These are phyloP conservation scores for Diplodia intermedia DNA, from an alignment of 2,329 filamentous ascomycete genomes.

Conservation along the genomic window DNA sequence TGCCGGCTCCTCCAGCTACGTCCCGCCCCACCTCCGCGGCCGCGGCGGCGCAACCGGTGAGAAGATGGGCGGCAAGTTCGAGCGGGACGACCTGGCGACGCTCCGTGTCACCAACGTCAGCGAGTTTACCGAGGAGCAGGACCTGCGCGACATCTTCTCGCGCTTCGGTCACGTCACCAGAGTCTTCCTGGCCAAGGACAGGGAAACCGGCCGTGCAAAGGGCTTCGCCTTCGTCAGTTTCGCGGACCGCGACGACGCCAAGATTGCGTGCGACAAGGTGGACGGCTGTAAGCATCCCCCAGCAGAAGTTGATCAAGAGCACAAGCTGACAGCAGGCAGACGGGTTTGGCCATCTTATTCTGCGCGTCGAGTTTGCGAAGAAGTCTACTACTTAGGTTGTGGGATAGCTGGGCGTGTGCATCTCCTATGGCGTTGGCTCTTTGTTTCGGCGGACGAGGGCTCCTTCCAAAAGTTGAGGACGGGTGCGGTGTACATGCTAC, in stretches of 20 bases:
- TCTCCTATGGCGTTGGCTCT: constrained; percentile 32
- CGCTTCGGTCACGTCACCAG: constrained; percentile 94
- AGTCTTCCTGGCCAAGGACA: constrained; percentile 97
- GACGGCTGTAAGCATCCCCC: constrained; percentile 68
- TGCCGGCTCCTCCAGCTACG: constrained; percentile 80
- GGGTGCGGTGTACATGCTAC: constrained; percentile 28
- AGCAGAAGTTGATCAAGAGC: not conserved
- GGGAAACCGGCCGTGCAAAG: constrained; percentile 95
- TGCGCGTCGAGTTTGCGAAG: constrained; percentile 88
- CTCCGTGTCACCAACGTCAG: constrained; percentile 98
- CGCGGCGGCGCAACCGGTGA: constrained; percentile 76
- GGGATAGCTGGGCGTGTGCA: constrained; percentile 24
- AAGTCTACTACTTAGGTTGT: constrained; percentile 52
- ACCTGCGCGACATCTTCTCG: constrained; percentile 97
- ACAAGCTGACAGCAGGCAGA: constrained; percentile 34
- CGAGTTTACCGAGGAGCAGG: constrained; percentile 94
- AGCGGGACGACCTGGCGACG: constrained; percentile 95
- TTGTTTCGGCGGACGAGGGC: constrained; percentile 30
- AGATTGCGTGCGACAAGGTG: constrained; percentile 95
- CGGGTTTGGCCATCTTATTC: constrained; percentile 85
- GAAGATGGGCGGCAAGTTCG: constrained; percentile 91
- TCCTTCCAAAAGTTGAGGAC: constrained; percentile 26
- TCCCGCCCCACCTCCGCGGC: constrained; percentile 90
- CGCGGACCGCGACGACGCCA: constrained; percentile 85
- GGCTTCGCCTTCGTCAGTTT: constrained; percentile 99